These are phyloP conservation scores for Beauveria sp. DNA, from an alignment of 2,329 filamentous ascomycete genomes.

Conservation along the genomic window DNA sequence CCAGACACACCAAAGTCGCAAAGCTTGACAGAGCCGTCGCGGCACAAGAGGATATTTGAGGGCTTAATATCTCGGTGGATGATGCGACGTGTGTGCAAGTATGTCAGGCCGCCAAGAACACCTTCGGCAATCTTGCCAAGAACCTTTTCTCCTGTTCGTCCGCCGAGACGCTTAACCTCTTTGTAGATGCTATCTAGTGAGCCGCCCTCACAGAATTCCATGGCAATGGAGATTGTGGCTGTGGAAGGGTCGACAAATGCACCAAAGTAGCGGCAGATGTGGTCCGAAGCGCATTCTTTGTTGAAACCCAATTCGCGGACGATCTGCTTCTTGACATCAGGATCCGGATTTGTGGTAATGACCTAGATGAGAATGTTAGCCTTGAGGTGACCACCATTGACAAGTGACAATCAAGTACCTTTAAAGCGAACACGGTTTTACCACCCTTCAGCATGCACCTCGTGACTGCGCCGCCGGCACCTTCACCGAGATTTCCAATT, in stretches of 20 bases:
- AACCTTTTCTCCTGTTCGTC: slow-evolving; percentile 93
- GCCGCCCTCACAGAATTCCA: slow-evolving; percentile 98
- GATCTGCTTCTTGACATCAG: slow-evolving; percentile 97
- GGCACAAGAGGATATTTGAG: slow-evolving; percentile 89
- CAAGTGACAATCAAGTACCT: slow-evolving; percentile 50
- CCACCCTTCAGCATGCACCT: slow-evolving; percentile 82
- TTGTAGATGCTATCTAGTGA: slow-evolving; percentile 95
- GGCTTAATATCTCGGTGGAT: slow-evolving; percentile 99
- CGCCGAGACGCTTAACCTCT: slow-evolving; percentile 91
- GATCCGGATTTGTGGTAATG: slow-evolving; percentile 96
- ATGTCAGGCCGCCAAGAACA: slow-evolving; percentile 86
- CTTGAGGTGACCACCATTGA: slow-evolving; percentile 6
- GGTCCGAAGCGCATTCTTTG: slow-evolving; percentile 89
- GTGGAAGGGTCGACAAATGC: slow-evolving; percentile 95
- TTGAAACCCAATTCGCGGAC: slow-evolving; percentile 95
- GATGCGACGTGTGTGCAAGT: slow-evolving; percentile 91
- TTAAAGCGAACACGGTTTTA: slow-evolving; percentile 91
- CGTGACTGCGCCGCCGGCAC: slow-evolving; percentile 91
- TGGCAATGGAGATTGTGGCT: slow-evolving; percentile 94
- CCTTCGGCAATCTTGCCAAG: slow-evolving; percentile 95
- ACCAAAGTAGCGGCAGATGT: slow-evolving; percentile 96
- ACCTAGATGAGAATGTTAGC: slow-evolving; percentile 49
- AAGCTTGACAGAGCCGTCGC: slow-evolving; percentile 88
- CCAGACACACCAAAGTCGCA: slow-evolving; percentile 98
- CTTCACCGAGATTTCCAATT: slow-evolving; percentile 83